Percentiles rank a stretch among this genome's conserved stretches.
Conservation (phyloP, 1,284 basidiomycete species). For the Ganoderma lingzhi region DNA sequence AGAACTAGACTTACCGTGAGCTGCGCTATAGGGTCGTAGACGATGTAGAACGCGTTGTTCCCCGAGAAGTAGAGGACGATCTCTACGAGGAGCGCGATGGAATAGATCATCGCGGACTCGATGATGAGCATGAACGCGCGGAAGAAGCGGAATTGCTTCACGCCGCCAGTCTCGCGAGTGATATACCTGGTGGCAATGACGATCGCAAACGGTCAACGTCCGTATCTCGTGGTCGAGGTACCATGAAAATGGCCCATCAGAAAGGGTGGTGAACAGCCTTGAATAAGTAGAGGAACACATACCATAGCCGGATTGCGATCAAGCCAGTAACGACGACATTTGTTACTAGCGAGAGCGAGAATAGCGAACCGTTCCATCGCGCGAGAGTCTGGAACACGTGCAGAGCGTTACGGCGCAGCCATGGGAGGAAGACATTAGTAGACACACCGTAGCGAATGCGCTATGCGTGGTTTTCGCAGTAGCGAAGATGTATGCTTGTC, state of each 20-base stretch:
- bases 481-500: constrained; percentile 46
- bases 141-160: constrained; percentile 41
- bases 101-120: constrained; percentile 51
- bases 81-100: constrained; percentile 47
- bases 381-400: constrained; percentile 12
- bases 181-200: constrained; percentile 38
- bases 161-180: constrained; percentile 29
- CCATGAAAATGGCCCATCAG: too few species aligned
- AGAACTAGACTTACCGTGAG: constrained; percentile 41
- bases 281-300: constrained; percentile 11
- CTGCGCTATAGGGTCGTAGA: constrained; percentile 50
- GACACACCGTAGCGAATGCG: constrained; percentile 40
- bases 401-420: too few species aligned
- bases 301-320: constrained; percentile 48
- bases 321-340: constrained; percentile 46
- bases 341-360: constrained; percentile 46
- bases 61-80: constrained; percentile 48
- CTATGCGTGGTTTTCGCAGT: constrained; percentile 42
- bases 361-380: constrained; percentile 49
- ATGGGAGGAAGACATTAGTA: background rate
- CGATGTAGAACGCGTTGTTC: constrained; percentile 49
- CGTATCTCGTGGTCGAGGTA: too few species aligned
- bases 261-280: too few species aligned
- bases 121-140: constrained; percentile 45
- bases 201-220: background rate